phyloP scores from a whole-genome alignment of 2,329 filamentous ascomycete species.

The Ascochyta fabae region DNA sequence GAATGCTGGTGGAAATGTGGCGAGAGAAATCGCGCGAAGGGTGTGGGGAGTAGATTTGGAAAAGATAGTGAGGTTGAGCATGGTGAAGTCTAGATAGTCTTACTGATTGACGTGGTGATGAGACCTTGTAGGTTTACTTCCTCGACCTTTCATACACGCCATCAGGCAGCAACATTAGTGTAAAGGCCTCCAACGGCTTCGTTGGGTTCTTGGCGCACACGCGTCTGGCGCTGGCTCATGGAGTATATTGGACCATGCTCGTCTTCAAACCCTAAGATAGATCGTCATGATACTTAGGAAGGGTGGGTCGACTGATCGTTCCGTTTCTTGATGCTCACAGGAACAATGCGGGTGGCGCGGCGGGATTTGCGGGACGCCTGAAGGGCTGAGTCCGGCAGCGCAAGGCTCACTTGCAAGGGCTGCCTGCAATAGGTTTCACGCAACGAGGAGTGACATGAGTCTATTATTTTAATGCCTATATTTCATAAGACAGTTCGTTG shows the following conservation, averaged over 20 bases:
- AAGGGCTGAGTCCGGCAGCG: constrained; percentile 10
- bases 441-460: too few relatives aligned
- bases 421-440: too few relatives aligned
- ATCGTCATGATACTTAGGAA: not conserved
- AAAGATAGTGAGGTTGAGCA: constrained; percentile 36
- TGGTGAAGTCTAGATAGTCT: not conserved
- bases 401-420: constrained; percentile 7
- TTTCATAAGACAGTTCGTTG: too few relatives aligned
- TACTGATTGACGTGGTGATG: not conserved
- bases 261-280: not conserved
- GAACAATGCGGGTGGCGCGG: constrained; percentile 1
- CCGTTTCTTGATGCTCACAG: not conserved
- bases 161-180: constrained; percentile 4
- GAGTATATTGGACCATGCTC: not conserved
- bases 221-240: too few relatives aligned
- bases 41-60: constrained; percentile 29
- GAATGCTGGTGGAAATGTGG: constrained; percentile 34
- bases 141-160: not conserved
- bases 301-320: not conserved
- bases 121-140: not conserved
- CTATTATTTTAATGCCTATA: too few relatives aligned
- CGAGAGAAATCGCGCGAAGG: constrained; percentile 33
- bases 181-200: constrained; percentile 1
- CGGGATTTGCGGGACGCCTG: constrained; percentile 19
- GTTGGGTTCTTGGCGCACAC: not conserved